Base-by-base conservation (phyloP, 352 stramenopile genomes). In the Paralagenidium karlingii region DNA sequence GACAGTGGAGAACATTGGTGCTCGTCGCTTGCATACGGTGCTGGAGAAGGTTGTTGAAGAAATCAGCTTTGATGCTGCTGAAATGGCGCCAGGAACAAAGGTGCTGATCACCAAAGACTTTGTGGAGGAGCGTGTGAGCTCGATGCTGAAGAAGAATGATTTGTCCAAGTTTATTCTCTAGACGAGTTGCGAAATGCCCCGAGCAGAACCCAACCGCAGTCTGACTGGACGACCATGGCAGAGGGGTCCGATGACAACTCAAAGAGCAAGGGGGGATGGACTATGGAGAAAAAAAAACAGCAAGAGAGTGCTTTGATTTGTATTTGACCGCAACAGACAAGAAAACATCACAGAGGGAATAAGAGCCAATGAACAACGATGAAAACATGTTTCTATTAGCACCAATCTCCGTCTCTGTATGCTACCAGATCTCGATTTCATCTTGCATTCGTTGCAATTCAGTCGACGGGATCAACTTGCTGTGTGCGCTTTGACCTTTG, bases 121-220 rank as follows among this genome's bases (percentile, higher is more conserved):
- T 51, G 95, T 99, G 30, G 52, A 87, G 30, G 78, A 96, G 48
- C 84, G 90, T 34, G 70, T 98, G 15, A 82, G 82, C 40, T 92
- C 95, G 37, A 67, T 98, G 47, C 80, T 98, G 52, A 94, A 94
- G 63, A 91, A 87, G 50, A 94, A 78, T 45, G 94, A 98, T 60
- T 77, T 98, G 24, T 97, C 91, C 43, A 97, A 97, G 71, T 99
- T 97, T 65, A 98, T 99, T 73, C 79, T 99, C 58, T 98, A 95
- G 66, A 66, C 52, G 45, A 21, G 32, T 33, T 33, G n/a, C n/a
- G n/a, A n/a, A n/a, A n/a, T n/a, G n/a, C n/a, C n/a, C n/a, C n/a
- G n/a, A n/a, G n/a, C n/a, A n/a, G n/a, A n/a, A n/a, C n/a, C n/a
- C n/a, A n/a, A n/a, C n/a, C n/a, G n/a, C n/a, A n/a, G n/a, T n/a